Conservation (phyloP, 75 land plant genomes). For the Picea glauca region DNA sequence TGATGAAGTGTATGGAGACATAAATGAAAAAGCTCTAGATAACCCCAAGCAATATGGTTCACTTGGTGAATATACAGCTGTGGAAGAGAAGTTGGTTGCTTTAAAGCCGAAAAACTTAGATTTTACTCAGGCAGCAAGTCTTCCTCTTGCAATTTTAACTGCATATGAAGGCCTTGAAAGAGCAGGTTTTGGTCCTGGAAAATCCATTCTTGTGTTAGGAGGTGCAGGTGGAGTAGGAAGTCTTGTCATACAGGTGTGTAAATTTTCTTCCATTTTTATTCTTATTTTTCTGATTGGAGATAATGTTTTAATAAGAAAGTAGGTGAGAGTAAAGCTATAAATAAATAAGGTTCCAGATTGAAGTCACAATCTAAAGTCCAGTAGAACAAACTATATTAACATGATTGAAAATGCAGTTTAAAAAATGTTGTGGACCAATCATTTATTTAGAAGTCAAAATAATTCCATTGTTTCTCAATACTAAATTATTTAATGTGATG, state of each 20-base stretch:
- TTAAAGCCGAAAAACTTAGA: slow-evolving; percentile 74
- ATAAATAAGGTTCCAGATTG: background rate
- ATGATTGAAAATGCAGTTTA: too few species aligned
- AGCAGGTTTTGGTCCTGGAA: slow-evolving; percentile 66
- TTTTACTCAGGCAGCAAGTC: slow-evolving; percentile 75
- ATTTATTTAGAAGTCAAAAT: too few species aligned
- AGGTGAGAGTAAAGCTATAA: background rate
- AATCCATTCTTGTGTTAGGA: slow-evolving; percentile 79
- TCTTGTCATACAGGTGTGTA: slow-evolving; percentile 65
- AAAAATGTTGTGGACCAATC: too few species aligned
- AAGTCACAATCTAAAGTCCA: too few species aligned
- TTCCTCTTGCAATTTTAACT: slow-evolving; percentile 83
- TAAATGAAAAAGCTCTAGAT: slow-evolving; percentile 74
- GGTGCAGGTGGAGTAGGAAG: slow-evolving; percentile 95
- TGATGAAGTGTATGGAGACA: slow-evolving; percentile 87
- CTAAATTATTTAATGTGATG: background rate
- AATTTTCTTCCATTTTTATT: background rate
- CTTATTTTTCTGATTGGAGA: background rate
- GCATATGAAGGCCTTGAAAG: slow-evolving; percentile 80
- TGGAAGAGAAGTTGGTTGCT: slow-evolving; percentile 82
- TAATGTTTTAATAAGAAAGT: background rate
- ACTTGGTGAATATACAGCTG: slow-evolving; percentile 82
- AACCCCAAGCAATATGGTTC: slow-evolving; percentile 78
- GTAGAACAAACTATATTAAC: too few species aligned
- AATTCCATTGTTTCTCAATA: too few species aligned